Evolutionary conservation across 352 stramenopile species (phyloP), one percentile per base, ranked within the genome.

Genomic region (Phytophthora pinifolia): DNA sequence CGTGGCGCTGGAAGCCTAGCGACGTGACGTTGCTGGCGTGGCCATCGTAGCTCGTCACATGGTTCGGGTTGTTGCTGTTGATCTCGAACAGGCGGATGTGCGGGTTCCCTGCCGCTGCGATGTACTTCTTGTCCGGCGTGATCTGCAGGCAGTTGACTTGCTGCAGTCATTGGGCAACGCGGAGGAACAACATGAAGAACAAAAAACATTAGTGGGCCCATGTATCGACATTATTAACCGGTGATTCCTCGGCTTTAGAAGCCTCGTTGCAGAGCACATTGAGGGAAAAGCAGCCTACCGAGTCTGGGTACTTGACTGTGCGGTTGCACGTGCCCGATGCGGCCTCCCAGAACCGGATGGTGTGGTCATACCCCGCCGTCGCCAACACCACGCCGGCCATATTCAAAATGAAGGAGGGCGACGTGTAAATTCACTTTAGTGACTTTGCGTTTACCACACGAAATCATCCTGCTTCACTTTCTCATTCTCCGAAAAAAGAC

Each of bases 301-400:
- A 98, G 74, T 99, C 96, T 1, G 90, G 83, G 77, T 97, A 99
- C 57, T 97, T 96, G 57, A 99, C 79, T 5, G 96, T 98, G 46
- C 96, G 86, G 45, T 92, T 96, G 74, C 96, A 99, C 18, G 94
- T 96, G 27, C 96, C 95, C 12, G 85, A 97, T 0, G 96, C 90
- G 12, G 97, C 95, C 56, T 99, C 96, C 97, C 97, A 99, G 81
- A 99, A 99, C 58, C 96, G 82, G 62, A 99, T 98, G 57, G 97
- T 98, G 77, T 99, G 94, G 78, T 99, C 97, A 67, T 98, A 99
- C 9, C 96, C 96, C 32, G 91, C 96, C 9, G 96, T 99, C 39
- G 95, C 96, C 41, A 99, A 73, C 65, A 99, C 96, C 4, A 99
- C 97, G 49, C 80, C 79, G 9, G 81, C 73, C 84, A 94, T 94